Percentiles rank a stretch among this genome's conserved stretches.
Evolutionary conservation across 306 rosid genomes (phyloP).

Genomic region (Malus sieversii): DNA sequence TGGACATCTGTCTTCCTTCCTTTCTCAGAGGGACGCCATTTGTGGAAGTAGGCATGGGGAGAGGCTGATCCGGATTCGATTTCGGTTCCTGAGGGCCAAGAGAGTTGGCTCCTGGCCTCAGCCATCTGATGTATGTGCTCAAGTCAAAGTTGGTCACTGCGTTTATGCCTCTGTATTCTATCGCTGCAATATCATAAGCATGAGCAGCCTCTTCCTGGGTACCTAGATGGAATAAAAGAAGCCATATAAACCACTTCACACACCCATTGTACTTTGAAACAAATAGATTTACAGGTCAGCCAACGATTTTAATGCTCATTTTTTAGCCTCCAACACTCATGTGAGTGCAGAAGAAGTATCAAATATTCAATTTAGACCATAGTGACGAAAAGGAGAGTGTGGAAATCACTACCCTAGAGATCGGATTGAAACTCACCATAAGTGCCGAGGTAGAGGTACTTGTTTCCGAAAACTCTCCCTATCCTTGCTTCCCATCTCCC

Average conservation of each 20-base stretch:
- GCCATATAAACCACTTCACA: background rate
- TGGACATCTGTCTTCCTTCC: conserved; percentile 19
- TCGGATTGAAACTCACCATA: conserved; percentile 20
- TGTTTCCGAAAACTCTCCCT: conserved; percentile 48
- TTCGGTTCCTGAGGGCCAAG: conserved; percentile 30
- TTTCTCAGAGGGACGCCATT: conserved; percentile 21
- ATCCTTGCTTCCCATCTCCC: conserved; percentile 56
- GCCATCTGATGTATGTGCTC: conserved; percentile 44
- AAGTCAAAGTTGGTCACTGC: conserved; percentile 44
- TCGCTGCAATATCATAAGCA: conserved; percentile 46
- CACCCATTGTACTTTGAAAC: background rate
- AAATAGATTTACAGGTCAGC: background rate
- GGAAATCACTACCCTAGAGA: background rate
- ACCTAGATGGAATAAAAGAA: conserved; percentile 16
- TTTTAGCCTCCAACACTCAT: background rate
- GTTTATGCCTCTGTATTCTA: conserved; percentile 39
- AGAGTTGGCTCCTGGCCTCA: conserved; percentile 31
- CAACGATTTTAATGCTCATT: background rate
- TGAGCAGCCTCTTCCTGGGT: conserved; percentile 48
- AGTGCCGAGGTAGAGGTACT: conserved; percentile 42
- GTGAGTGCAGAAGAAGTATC: background rate
- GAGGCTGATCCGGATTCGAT: conserved; percentile 6
- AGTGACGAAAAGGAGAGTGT: background rate
- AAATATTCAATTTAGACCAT: background rate
- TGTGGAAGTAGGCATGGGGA: conserved; percentile 12